phyloP scores from a whole-genome alignment of 371 early-diverging fungal species.

The Lichtheimia ramosa region DNA sequence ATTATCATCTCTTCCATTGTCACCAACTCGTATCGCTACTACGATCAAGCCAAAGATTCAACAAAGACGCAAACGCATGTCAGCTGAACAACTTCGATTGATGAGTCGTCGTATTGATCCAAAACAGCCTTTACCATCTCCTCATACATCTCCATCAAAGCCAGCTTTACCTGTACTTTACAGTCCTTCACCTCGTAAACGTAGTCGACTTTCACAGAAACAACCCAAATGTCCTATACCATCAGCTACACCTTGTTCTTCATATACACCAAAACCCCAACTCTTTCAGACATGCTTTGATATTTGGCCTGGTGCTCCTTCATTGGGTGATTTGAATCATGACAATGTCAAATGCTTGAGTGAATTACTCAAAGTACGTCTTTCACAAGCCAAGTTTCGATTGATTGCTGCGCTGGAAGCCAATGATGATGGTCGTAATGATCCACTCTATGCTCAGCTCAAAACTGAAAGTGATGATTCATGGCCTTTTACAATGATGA shows the following conservation, averaged over 20 bases:
- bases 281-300: constrained; percentile 22
- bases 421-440: not conserved
- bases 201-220: not conserved
- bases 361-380: constrained; percentile 22
- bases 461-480: constrained; percentile 1
- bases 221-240: not conserved
- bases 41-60: constrained; percentile 4
- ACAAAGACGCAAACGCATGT: constrained; percentile 21
- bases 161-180: constrained; percentile 33
- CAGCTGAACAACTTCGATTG: constrained; percentile 33
- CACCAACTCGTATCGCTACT: too few relatives aligned
- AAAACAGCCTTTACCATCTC: constrained; percentile 25
- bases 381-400: constrained; percentile 24
- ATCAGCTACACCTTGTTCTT: not conserved
- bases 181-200: constrained; percentile 10
- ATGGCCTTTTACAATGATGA: constrained; percentile 4
- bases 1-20: too few relatives aligned
- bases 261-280: not conserved
- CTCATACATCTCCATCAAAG: constrained; percentile 32
- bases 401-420: constrained; percentile 17
- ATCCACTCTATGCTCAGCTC: constrained; percentile 3
- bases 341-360: constrained; percentile 21
- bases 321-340: constrained; percentile 8
- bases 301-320: constrained; percentile 21
- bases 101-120: constrained; percentile 47